phyloP scores from a whole-genome alignment of 2,329 filamentous ascomycete genomes.

The Alternaria gaisen region DNA sequence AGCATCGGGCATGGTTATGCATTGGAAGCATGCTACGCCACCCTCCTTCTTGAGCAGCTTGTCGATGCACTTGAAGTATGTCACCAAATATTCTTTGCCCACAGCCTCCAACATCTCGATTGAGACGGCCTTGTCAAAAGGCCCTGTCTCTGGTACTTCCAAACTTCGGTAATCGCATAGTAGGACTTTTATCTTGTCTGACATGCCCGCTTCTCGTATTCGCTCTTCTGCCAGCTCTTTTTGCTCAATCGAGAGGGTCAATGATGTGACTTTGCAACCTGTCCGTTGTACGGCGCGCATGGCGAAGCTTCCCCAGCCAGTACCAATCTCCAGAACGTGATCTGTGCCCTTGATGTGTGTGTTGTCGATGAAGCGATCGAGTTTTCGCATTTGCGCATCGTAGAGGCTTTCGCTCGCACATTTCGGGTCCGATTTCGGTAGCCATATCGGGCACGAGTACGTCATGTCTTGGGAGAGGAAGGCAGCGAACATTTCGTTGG shows the following conservation, averaged over 20 bases:
- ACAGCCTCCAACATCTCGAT: conserved; percentile 84
- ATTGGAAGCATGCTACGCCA: conserved; percentile 76
- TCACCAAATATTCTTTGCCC: conserved; percentile 71
- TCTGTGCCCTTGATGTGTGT: conserved; percentile 70
- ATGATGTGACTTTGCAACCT: conserved; percentile 72
- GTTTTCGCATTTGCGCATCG: conserved; percentile 72
- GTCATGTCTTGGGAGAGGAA: conserved; percentile 81
- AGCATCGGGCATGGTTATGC: conserved; percentile 77
- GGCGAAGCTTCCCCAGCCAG: conserved; percentile 78
- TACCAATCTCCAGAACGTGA: conserved; percentile 78
- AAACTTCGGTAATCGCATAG: conserved; percentile 75
- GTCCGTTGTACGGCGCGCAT: conserved; percentile 73
- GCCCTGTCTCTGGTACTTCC: conserved; percentile 56
- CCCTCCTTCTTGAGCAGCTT: conserved; percentile 70
- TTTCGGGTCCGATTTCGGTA: conserved; percentile 53
- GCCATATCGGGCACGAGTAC: conserved; percentile 76
- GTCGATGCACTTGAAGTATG: conserved; percentile 73
- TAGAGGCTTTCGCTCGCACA: conserved; percentile 66
- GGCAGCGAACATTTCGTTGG: conserved; percentile 78
- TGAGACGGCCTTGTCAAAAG: conserved; percentile 76
- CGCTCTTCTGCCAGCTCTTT: conserved; percentile 72
- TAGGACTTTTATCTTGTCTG: conserved; percentile 69
- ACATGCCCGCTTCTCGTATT: conserved; percentile 68
- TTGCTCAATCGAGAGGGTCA: conserved; percentile 75
- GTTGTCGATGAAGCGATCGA: conserved; percentile 71